Evolutionary conservation across 148 eudicot species (phyloP).

Genomic region (Heliamphora exappendiculata): DNA sequence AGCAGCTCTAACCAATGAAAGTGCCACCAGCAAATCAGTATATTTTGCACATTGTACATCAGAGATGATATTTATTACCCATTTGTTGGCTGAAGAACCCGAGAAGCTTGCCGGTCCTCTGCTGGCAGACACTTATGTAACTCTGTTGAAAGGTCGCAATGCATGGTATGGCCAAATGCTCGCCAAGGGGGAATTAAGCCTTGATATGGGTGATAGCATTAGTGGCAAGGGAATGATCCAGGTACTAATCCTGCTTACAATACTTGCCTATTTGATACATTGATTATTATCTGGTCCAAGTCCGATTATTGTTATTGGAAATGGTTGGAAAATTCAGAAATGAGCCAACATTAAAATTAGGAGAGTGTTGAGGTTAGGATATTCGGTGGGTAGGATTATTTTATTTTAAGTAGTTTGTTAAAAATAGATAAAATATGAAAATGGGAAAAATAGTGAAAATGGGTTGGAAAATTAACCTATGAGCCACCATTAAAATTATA

Average conservation of each 20-base stretch:
- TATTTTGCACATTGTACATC: constrained; percentile 98
- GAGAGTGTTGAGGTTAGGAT: too few species aligned
- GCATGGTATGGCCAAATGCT: constrained; percentile 99
- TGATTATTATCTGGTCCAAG: not conserved
- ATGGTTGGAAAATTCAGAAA: not conserved
- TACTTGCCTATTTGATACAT: not conserved
- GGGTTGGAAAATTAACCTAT: too few species aligned
- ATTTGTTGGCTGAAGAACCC: constrained; percentile 84
- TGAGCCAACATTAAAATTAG: too few species aligned
- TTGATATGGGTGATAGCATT: constrained; percentile 95
- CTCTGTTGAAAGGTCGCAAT: constrained; percentile 86
- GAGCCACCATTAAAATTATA: too few species aligned
- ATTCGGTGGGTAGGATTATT: too few species aligned
- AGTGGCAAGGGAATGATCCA: constrained; percentile 96
- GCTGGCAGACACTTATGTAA: constrained; percentile 90
- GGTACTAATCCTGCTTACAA: constrained; percentile 26
- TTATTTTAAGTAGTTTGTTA: too few species aligned
- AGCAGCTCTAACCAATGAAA: constrained; percentile 90
- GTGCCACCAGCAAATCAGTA: constrained; percentile 94
- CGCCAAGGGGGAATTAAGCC: constrained; percentile 86
- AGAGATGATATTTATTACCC: constrained; percentile 95
- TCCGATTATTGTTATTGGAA: not conserved
- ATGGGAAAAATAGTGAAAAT: too few species aligned
- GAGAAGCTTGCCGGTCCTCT: constrained; percentile 97
- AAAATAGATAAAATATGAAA: too few species aligned